Base-by-base conservation (phyloP, 129 eudicot species). In the Daucus carota region DNA sequence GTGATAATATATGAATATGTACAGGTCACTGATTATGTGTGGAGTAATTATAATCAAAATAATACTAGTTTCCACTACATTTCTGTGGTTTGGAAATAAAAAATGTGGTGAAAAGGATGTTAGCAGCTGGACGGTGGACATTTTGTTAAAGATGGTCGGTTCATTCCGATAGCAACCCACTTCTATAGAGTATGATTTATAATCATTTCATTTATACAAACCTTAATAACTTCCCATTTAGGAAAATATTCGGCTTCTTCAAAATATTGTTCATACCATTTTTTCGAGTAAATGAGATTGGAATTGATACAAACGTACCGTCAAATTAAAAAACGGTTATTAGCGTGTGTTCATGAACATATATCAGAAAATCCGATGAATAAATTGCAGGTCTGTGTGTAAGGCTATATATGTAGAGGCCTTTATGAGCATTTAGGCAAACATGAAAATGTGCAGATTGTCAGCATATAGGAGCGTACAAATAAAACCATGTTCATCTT, bases 81-180 rank as follows among this genome's bases (percentile, higher is more conserved):
- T 70, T 70, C 15, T 4, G 11, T 70, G 50, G 33, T 8, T 22
- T 4, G 5, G 32, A 33, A 38, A 70, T 29, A 29, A 70, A 70
- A 70, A 0, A 70, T 70, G 52, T 11, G 36, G 18, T 38, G 74
- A 70, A 52, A 41, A 44, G 75, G 75, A 72, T 42, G 44, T 43
- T 72, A 16, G 34, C 59, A 45, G 26, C 29, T 45, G 75, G 75
- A 60, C 75, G 62, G 75, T 45, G 57, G 62, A 52, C 60, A 28
- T 44, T 46, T 72, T 72, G 60, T 72, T 57, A 57, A 34, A 42
- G 24, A 46, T 29, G 60, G 62, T 45, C 75, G 75, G 75, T 45
- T 41, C 36, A 26, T 8, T 71, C 0, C 38, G 75, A 41, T 71
- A 71, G 75, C 75, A 26, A 45, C 75, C 14, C 34, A 26, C 28